Conservation (phyloP, 257 asterid genomes). For the Solanum okadae region DNA sequence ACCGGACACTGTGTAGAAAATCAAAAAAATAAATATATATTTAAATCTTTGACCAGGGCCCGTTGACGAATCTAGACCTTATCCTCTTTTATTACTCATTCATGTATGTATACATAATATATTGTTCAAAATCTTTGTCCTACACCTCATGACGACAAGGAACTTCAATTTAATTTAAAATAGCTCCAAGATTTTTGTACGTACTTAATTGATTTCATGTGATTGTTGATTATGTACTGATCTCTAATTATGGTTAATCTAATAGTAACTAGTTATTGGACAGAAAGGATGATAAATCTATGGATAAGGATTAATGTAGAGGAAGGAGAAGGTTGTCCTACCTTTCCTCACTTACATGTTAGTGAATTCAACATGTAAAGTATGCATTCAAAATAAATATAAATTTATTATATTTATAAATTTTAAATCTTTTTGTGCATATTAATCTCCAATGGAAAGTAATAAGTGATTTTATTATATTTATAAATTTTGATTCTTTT, state of each 20-base stretch:
- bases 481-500: too few species aligned
- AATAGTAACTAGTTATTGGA: background rate
- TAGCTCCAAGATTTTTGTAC: background rate
- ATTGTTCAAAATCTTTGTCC: background rate
- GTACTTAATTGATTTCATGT: background rate
- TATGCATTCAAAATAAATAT: too few species aligned
- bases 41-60: background rate
- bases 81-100: background rate
- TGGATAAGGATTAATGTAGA: background rate
- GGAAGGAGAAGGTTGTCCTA: background rate
- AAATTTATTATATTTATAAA: too few species aligned
- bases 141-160: background rate
- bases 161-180: background rate
- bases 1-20: rapidly evolving
- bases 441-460: too few species aligned
- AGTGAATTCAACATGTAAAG: background rate
- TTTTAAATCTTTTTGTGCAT: background rate
- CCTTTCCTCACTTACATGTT: background rate
- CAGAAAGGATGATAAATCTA: background rate
- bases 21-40: background rate
- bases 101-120: background rate
- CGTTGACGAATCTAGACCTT: background rate
- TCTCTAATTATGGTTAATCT: background rate
- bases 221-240: background rate
- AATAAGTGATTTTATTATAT: too few species aligned